These are phyloP conservation scores for Lasiosphaeriaceae sp. DNA, from an alignment of 495 filamentous ascomycete species.

Conservation along the genomic window DNA sequence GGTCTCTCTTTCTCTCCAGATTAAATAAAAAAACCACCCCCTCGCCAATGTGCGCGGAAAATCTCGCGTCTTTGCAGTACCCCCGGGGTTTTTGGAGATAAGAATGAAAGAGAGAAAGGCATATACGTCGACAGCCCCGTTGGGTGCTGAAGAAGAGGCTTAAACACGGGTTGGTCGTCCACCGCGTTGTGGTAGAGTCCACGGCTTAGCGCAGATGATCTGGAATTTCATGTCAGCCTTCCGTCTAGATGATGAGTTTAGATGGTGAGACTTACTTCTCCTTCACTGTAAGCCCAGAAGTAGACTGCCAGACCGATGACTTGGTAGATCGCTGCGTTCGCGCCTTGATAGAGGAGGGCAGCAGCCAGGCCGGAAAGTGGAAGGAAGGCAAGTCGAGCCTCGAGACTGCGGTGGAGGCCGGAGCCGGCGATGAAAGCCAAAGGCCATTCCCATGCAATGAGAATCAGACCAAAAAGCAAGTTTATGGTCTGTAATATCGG, in stretches of 20 bases:
- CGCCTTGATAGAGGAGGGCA: constrained; percentile 83
- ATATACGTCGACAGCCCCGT: neutral
- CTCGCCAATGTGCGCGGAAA: neutral
- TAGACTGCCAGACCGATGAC: constrained; percentile 81
- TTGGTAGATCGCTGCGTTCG: constrained; percentile 90
- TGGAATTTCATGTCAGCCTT: constrained; percentile 17
- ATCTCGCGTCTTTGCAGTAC: neutral
- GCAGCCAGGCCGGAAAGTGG: constrained; percentile 74
- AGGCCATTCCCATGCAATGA: constrained; percentile 90
- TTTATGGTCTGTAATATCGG: constrained; percentile 94
- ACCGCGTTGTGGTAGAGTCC: constrained; percentile 46
- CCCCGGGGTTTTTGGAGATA: neutral
- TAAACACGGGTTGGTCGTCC: constrained; percentile 34
- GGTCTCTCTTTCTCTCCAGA: neutral
- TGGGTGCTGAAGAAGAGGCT: neutral
- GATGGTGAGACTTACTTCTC: constrained; percentile 66
- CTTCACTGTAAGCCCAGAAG: constrained; percentile 96
- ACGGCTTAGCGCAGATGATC: constrained; percentile 50
- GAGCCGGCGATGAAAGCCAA: constrained; percentile 63
- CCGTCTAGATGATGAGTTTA: neutral
- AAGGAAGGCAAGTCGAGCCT: constrained; percentile 76
- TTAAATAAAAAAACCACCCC: neutral
- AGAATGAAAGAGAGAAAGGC: neutral
- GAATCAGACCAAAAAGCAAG: constrained; percentile 78
- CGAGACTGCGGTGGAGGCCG: constrained; percentile 78